A percentile compares a stretch with the other conserved stretches of the same genome.
Conservation (phyloP, 257 asterid species). For the Gentiana straminea region DNA sequence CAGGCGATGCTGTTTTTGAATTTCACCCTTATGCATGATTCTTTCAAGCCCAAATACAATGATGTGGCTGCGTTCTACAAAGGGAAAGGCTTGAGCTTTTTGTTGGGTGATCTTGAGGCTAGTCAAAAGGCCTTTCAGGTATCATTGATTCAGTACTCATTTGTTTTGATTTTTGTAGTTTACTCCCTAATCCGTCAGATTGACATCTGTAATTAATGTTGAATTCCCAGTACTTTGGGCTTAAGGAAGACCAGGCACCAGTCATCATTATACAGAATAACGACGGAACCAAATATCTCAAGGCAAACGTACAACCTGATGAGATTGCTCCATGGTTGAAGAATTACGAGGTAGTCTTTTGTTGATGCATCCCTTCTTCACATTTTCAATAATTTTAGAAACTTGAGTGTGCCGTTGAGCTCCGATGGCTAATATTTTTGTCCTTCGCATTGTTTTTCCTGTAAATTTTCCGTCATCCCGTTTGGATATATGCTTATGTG, state of each 20-base stretch:
- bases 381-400: no score
- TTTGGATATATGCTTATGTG: background rate
- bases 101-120: slow-evolving; percentile 59
- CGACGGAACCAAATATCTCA: slow-evolving; percentile 44
- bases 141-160: no score
- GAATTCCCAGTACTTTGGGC: slow-evolving; percentile 58
- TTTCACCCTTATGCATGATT: slow-evolving; percentile 51
- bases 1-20: slow-evolving; percentile 70
- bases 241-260: slow-evolving; percentile 50
- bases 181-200: background rate
- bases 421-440: background rate
- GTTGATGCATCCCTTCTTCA: no score
- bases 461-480: no score
- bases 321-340: slow-evolving; percentile 52
- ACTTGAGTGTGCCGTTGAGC: background rate
- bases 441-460: no score
- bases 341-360: slow-evolving; percentile 38
- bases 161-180: no score
- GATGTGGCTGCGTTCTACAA: slow-evolving; percentile 54
- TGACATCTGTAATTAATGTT: slow-evolving; percentile 6
- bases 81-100: slow-evolving; percentile 54
- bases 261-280: slow-evolving; percentile 35
- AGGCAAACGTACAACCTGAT: slow-evolving; percentile 41
- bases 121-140: slow-evolving; percentile 63
- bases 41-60: slow-evolving; percentile 46